phyloP scores from a whole-genome alignment of 768 basidiomycete genomes.

The Phaeotremella skinneri region DNA sequence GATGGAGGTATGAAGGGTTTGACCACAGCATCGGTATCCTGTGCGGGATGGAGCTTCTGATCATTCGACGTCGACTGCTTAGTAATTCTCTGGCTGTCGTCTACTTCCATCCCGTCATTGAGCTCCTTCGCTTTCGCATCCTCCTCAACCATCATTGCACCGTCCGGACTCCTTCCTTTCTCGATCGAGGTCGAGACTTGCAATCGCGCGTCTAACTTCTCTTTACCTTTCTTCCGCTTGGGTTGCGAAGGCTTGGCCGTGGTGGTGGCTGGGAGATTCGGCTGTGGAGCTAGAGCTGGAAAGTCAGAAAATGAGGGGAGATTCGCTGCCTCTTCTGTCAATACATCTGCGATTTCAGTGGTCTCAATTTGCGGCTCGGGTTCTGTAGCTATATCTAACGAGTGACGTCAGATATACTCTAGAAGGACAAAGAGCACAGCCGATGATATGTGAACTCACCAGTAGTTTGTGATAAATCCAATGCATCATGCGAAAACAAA shows the following conservation, averaged over 20 bases:
- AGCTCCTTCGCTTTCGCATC: no score
- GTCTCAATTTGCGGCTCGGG: not conserved
- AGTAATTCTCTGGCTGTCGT: no score
- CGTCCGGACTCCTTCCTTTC: not conserved
- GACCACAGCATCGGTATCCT: no score
- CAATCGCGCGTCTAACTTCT: not conserved
- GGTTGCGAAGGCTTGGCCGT: not conserved
- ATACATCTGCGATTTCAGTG: not conserved
- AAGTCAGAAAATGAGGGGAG: not conserved
- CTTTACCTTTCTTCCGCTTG: not conserved
- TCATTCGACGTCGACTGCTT: no score
- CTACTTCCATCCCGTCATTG: no score
- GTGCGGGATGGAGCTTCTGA: no score
- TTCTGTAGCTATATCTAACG: not conserved
- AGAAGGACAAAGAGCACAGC: no score
- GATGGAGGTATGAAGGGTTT: no score
- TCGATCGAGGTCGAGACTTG: not conserved
- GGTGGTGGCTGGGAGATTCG: not conserved
- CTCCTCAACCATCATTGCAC: no score
- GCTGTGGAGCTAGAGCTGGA: not conserved
- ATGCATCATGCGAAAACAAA: constrained; percentile 1
- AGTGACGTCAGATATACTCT: no score
- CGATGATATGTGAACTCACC: no score
- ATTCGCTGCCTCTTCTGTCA: not conserved
- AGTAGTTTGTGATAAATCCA: not conserved